Evolutionary conservation across 768 basidiomycete species (phyloP).

Genomic region (Coprinopsis cinerea): DNA sequence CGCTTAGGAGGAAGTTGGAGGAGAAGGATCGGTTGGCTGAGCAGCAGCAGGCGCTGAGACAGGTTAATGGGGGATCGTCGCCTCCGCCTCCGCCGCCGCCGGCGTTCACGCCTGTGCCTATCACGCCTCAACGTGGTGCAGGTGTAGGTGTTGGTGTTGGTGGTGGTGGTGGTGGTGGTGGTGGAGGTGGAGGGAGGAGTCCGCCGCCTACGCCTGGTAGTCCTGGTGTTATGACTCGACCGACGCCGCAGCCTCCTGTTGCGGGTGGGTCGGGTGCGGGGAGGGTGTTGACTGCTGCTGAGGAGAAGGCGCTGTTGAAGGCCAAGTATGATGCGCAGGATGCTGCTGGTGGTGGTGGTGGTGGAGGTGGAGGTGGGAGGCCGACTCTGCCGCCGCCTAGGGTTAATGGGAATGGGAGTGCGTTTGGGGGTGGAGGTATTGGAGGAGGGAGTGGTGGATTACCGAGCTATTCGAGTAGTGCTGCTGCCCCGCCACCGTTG

Average conservation of each 20-base stretch:
- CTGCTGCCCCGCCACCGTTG: slow-evolving; percentile 60
- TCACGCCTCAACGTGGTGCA: too few species aligned
- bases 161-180: too few species aligned
- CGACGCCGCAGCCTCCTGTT: slow-evolving; percentile 30
- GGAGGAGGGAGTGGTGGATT: slow-evolving; percentile 5
- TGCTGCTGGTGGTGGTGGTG: not conserved
- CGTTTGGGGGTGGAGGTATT: slow-evolving; percentile 4
- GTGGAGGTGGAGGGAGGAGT: slow-evolving; percentile 17
- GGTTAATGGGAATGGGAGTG: slow-evolving; percentile 21
- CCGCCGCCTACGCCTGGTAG: too few species aligned
- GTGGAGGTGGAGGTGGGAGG: slow-evolving; percentile 7
- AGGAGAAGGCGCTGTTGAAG: slow-evolving; percentile 69
- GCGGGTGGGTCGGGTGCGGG: slow-evolving; percentile 16
- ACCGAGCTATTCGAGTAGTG: slow-evolving; percentile 2
- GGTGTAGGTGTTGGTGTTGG: too few species aligned
- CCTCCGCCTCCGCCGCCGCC: not conserved
- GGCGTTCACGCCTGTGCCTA: too few species aligned
- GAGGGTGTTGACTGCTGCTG: slow-evolving; percentile 55
- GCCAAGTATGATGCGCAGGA: slow-evolving; percentile 22
- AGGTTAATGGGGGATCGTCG: not conserved
- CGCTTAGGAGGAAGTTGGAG: slow-evolving; percentile 48
- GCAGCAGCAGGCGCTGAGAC: slow-evolving; percentile 18
- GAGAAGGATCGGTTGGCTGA: slow-evolving; percentile 39
- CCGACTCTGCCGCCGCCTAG: slow-evolving; percentile 17
- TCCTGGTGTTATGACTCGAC: too few species aligned